A percentile compares a stretch with the other conserved stretches of the same genome.
These are phyloP conservation scores for Tylopilus sp. DNA, from an alignment of 768 basidiomycete species.

Conservation along the genomic window DNA sequence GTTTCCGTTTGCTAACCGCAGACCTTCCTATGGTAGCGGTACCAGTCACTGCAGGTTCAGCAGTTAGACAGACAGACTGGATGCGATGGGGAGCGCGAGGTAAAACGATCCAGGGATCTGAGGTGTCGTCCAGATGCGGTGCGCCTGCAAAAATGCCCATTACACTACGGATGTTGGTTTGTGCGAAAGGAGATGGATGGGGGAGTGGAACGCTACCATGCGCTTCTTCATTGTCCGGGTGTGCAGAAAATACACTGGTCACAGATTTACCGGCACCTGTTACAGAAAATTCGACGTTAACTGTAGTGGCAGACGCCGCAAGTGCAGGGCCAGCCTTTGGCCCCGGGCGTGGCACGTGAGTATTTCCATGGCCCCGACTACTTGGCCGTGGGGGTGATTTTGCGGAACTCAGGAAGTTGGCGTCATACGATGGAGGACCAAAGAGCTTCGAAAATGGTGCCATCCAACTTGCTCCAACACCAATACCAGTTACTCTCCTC, in stretches of 20 bases:
- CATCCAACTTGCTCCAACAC: conserved; percentile 65
- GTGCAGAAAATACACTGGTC: conserved; percentile 39
- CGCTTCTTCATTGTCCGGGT: conserved; percentile 20
- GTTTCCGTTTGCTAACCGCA: conserved; percentile 10
- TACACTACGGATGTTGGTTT: conserved; percentile 38
- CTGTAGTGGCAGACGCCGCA: conserved; percentile 85
- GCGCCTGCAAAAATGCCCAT: conserved; percentile 96
- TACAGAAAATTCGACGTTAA: conserved; percentile 94
- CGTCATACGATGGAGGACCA: conserved; percentile 35
- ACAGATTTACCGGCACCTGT: conserved; percentile 57
- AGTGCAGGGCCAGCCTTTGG: conserved; percentile 84
- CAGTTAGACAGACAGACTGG: conserved; percentile 24
- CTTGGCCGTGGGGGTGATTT: conserved; percentile 27
- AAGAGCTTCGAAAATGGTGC: conserved; percentile 84
- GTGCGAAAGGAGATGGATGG: conserved; percentile 6
- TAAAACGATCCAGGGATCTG: conserved; percentile 75
- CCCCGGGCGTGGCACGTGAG: conserved; percentile 45
- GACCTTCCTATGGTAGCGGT: conserved; percentile 19
- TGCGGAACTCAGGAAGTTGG: conserved; percentile 6
- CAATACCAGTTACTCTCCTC: conserved; percentile 28
- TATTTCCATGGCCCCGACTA: conserved; percentile 23
- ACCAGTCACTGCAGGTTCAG: conserved; percentile 14
- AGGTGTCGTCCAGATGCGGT: conserved; percentile 40
- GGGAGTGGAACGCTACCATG: conserved; percentile 11
- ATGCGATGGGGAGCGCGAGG: conserved; percentile 39